Evolutionary conservation across 306 rosid genomes (phyloP).

Genomic region (Comarum palustre): DNA sequence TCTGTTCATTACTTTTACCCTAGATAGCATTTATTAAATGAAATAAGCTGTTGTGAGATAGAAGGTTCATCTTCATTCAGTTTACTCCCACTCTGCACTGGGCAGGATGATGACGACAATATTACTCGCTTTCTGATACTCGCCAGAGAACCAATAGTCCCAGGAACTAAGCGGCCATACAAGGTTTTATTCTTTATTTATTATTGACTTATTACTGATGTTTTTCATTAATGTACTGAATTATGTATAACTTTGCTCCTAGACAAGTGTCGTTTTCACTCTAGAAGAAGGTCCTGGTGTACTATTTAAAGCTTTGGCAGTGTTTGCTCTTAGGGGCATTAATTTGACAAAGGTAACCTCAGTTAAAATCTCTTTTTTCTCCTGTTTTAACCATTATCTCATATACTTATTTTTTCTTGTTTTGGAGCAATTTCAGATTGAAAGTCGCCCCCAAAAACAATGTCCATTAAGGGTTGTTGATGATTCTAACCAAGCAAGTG

Average conservation of each 20-base stretch:
- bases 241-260: conserved; percentile 26
- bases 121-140: conserved; percentile 82
- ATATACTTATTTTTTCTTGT: conserved; percentile 6
- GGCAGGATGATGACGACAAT: conserved; percentile 64
- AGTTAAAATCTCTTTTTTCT: conserved; percentile 8
- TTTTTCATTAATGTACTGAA: conserved; percentile 15
- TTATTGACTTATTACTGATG: background rate
- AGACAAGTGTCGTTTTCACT: conserved; percentile 86
- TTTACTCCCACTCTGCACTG: conserved; percentile 24
- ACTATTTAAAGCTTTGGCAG: conserved; percentile 84
- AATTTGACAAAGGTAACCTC: conserved; percentile 62
- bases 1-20: background rate
- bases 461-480: conserved; percentile 68
- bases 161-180: conserved; percentile 52
- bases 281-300: conserved; percentile 86
- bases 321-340: conserved; percentile 71
- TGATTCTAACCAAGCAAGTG: conserved; percentile 70
- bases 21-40: background rate
- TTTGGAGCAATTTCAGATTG: conserved; percentile 60
- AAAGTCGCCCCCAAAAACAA: conserved; percentile 73
- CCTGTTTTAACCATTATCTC: conserved; percentile 1
- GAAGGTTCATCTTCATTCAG: conserved; percentile 24
- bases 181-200: conserved; percentile 47
- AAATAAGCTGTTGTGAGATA: conserved; percentile 11
- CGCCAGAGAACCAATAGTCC: conserved; percentile 78